Base-by-base conservation (phyloP, 805 yeast genomes). In the Monosporozyma aerobia region DNA sequence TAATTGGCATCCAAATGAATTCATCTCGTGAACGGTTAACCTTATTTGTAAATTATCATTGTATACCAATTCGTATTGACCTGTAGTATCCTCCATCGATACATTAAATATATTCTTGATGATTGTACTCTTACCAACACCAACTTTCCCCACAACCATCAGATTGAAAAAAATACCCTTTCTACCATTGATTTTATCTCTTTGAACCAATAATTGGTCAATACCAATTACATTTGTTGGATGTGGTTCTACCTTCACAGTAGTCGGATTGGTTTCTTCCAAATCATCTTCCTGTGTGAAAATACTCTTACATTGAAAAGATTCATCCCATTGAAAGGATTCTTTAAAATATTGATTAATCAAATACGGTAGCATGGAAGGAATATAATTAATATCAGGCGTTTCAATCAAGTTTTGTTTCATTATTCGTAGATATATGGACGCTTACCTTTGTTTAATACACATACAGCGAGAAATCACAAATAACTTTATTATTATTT, bases 111-210 rank as follows among this genome's bases (percentile, higher is more conserved):
- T 23, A 23, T 43, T 43, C 11, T 43, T 23, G 5, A 43, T 43
- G 23, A 43, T 43, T 23, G 92, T 81, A 3, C 88, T 80, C 64
- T 87, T 88, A 47, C 95, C 96, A 50, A 87, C 75, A 3, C 97
- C 97, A 49, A 85, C 75, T 68, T 85, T 90, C 32, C 97, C 97
- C 48, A 85, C 90, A 39, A 89, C 81, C 86, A 90, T 81, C 53
- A 90, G 62, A 47, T 95, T 88, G 69, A 87, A 85, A 27, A 82
- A 74, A 22, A 87, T 81, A 16, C 96, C 96, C 53, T 75, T 74
- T 56, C 74, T 78, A 48, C 77, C 60, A 10, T 56, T 59, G 35
- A 68, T 50, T 3, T 50, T 52, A 51, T 65, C 65, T n/a, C 59
- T 60, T 51, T 71, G 75, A 1, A 29, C 9, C 14, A 70, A 69